Base-by-base conservation (phyloP, 768 basidiomycete genomes). In the Tremella yokohamensis region DNA sequence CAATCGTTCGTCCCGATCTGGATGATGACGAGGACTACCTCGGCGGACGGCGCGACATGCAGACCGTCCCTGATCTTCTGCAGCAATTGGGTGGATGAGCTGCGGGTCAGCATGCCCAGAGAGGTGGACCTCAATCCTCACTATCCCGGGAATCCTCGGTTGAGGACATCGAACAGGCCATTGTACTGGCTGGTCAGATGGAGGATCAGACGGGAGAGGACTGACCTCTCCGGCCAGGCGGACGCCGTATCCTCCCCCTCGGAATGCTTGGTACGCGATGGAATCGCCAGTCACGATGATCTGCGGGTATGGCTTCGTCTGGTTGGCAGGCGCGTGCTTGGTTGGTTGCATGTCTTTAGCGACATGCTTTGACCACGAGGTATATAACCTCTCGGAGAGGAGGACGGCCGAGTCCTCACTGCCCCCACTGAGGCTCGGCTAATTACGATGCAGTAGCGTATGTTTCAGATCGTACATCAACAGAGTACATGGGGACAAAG, bases 261-360 rank as follows among this genome's bases (percentile, higher is more conserved):
- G 15, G 52, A 53, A 53, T 3, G 29, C 15, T 19, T 18, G 38
- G 25, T 53, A 34, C 8, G 52, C 25, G 38, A 53, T 53, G 18
- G 52, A 53, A 19, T 53, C 52, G 8, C 52, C 52, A n/a, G 52
- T 53, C 4, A 53, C 52, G 18, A 53, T 40, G 38, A 53, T 53
- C 18, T 38, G 15, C 18, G 52, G 52, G 38, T 53, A 53, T 8
- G 29, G 29, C 52, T 38, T 53, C 7, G 7, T 50, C n/a, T 22
- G 16, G 49, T 29, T 20, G 49, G 18, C 29, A 4, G 29, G 29
- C 29, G 29, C 29, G 29, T 34, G 29, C 29, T 34, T 34, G 6
- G 29, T 34, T 11, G 29, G 29, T 34, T 34, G 29, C 29, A 34
- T 34, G 29, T 34, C 29, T 34, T 6, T 34, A 11, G 29, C 4